Evolutionary conservation across 768 basidiomycete species (phyloP).

Genomic region (Leccinum broughii): DNA sequence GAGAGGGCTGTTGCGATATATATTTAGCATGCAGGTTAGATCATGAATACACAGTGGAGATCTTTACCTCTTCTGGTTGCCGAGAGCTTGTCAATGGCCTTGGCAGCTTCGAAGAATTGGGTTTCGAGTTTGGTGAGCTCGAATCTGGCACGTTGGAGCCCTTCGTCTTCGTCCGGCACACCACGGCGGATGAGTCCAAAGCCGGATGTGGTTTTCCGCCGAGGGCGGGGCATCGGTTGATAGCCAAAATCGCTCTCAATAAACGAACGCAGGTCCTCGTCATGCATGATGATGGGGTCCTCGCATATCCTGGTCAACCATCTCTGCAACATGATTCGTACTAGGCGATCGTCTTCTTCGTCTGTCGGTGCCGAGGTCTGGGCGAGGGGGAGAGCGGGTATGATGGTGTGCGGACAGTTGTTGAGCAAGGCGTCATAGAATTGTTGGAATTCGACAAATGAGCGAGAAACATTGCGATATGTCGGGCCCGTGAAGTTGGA

Average conservation of each 20-base stretch:
- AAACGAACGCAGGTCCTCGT: conserved; percentile 94
- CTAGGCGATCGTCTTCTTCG: conserved; percentile 96
- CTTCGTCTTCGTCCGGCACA: conserved; percentile 94
- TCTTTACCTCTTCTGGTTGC: conserved; percentile 70
- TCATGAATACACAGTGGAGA: background rate
- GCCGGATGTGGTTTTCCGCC: conserved; percentile 69
- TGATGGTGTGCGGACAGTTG: conserved; percentile 93
- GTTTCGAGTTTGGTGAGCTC: conserved; percentile 91
- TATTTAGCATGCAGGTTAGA: conserved; percentile 2
- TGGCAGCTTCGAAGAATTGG: conserved; percentile 90
- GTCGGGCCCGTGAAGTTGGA: conserved; percentile 86
- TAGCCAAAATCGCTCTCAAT: conserved; percentile 98
- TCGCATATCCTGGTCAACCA: conserved; percentile 95
- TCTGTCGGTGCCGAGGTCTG: conserved; percentile 97
- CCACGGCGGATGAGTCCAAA: conserved; percentile 76
- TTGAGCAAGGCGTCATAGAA: conserved; percentile 89
- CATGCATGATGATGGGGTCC: conserved; percentile 81
- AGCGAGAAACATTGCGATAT: conserved; percentile 93
- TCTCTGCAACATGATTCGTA: conserved; percentile 91
- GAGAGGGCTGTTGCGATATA: conserved; percentile 60
- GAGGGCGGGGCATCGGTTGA: conserved; percentile 76
- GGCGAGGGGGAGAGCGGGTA: conserved; percentile 93
- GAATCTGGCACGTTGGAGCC: conserved; percentile 84
- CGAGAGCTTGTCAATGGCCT: conserved; percentile 85
- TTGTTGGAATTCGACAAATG: conserved; percentile 91